These are phyloP conservation scores for Paraphaeosphaeria minitans DNA, from an alignment of 2,329 filamentous ascomycete species.

Conservation along the genomic window DNA sequence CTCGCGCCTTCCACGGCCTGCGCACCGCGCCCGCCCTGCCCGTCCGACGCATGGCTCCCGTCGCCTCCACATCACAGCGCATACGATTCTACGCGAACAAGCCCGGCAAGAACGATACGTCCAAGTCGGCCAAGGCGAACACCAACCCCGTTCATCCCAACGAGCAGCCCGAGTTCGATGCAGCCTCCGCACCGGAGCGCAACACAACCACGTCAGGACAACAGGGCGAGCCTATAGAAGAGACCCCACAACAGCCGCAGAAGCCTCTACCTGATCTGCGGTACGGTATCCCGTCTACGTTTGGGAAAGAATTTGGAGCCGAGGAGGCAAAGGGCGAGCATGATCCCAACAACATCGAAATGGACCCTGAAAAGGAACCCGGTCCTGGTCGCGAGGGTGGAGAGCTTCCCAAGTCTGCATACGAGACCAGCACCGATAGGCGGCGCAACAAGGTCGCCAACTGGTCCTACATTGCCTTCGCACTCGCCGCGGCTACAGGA, in stretches of 20 bases:
- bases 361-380: conserved; percentile 56
- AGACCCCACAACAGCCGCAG: conserved; percentile 56
- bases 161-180: conserved; percentile 45
- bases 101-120: conserved; percentile 45
- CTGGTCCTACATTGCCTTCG: conserved; percentile 69
- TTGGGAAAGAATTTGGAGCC: conserved; percentile 73
- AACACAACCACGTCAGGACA: conserved; percentile 36
- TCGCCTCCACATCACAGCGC: conserved; percentile 37
- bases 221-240: conserved; percentile 43
- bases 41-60: conserved; percentile 30
- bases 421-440: conserved; percentile 88
- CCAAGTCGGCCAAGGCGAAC: conserved; percentile 34
- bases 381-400: conserved; percentile 57
- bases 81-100: conserved; percentile 32
- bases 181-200: conserved; percentile 28
- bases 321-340: conserved; percentile 43
- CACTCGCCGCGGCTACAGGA: conserved; percentile 62
- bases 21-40: conserved; percentile 33
- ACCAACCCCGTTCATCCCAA: conserved; percentile 33
- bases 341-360: conserved; percentile 57
- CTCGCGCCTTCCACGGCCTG: conserved; percentile 33
- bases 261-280: conserved; percentile 86
- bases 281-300: conserved; percentile 91
- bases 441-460: conserved; percentile 78
- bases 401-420: conserved; percentile 77